Base-by-base conservation (phyloP, 768 basidiomycete genomes). In the Inosperma sp. region DNA sequence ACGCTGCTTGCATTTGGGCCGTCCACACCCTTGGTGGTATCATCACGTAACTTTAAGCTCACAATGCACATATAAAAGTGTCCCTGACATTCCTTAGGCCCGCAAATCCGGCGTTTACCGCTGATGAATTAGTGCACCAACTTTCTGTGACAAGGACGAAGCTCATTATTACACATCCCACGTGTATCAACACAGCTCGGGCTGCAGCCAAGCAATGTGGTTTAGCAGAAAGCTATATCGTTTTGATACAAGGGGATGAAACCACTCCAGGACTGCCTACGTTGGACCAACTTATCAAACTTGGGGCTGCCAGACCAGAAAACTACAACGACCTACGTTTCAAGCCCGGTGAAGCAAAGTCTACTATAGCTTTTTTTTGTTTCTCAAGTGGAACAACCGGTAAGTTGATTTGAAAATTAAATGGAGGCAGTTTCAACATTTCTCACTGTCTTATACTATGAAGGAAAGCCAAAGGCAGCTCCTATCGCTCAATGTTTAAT, bases 311-410 rank as follows among this genome's bases (percentile, higher is more conserved):
- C 50, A 56, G 60, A 52, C 56, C 65, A 35, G 54, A 68, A 55
- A 58, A 62, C 49, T 84, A 78, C 57, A 60, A 63, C 22, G 78
- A 84, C 48, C 65, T 69, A 16, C 67, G 59, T 25, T 69, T 87
- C 34, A 56, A 59, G 21, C 71, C 73, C 10, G 86, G 83, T 8
- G 85, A 85, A 64, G 80, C 73, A 21, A 81, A 74, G 60, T 77
- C 70, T 10, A 76, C 79, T 36, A 52, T 88, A 12, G 86, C 87
- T 5, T 82, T 87, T 57, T 67, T 88, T 48, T 79, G 76, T 46
- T 85, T 88, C 56, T 88, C 86, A 1, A 86, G 85, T 54, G 86
- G 86, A 7, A 88, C 86, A 19, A 88, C 86, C 13, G 85, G 85
- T 63, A 69, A 65, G 59, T 71, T 65, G 26, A 63, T 65, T 52